Conservation (phyloP, 139 green algal genomes). For the Chlamydomonas urium region DNA sequence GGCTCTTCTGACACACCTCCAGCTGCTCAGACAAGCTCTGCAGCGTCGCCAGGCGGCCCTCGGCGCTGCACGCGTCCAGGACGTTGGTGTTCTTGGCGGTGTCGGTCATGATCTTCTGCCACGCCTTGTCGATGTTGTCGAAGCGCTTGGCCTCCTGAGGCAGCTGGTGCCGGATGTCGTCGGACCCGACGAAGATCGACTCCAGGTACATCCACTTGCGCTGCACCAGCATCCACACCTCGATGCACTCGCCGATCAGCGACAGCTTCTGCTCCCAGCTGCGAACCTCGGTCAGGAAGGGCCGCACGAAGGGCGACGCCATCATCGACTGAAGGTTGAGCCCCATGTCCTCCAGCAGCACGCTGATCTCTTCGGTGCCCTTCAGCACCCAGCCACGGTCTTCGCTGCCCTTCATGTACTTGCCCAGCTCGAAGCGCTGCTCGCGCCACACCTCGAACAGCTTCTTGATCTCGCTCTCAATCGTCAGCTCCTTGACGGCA, state of each 20-base stretch:
- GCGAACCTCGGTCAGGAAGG: constrained; percentile 66
- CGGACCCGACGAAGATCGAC: constrained; percentile 76
- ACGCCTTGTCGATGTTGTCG: constrained; percentile 71
- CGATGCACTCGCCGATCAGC: constrained; percentile 76
- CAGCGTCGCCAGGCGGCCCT: constrained; percentile 1
- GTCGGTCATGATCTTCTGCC: constrained; percentile 77
- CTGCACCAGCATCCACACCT: constrained; percentile 63
- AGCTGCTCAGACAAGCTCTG: constrained; percentile 60
- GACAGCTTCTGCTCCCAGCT: constrained; percentile 76
- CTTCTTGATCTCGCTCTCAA: constrained; percentile 84
- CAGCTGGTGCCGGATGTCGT: constrained; percentile 83
- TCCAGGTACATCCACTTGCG: constrained; percentile 89
- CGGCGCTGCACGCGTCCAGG: constrained; percentile 60
- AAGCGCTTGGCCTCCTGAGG: constrained; percentile 80
- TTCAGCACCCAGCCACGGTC: constrained; percentile 73
- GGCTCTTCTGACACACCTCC: constrained; percentile 79
- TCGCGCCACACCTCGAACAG: constrained; percentile 74
- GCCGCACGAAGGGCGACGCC: constrained; percentile 69
- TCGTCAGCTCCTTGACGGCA: constrained; percentile 82
- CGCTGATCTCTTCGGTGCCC: constrained; percentile 64
- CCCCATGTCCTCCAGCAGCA: constrained; percentile 74
- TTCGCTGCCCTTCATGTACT: constrained; percentile 67
- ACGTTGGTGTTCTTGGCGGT: constrained; percentile 71
- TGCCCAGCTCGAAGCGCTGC: constrained; percentile 70
- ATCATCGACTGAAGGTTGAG: constrained; percentile 88